Base-by-base conservation (phyloP, 2,329 filamentous ascomycete genomes). In the Arthrobotrys conoides region DNA sequence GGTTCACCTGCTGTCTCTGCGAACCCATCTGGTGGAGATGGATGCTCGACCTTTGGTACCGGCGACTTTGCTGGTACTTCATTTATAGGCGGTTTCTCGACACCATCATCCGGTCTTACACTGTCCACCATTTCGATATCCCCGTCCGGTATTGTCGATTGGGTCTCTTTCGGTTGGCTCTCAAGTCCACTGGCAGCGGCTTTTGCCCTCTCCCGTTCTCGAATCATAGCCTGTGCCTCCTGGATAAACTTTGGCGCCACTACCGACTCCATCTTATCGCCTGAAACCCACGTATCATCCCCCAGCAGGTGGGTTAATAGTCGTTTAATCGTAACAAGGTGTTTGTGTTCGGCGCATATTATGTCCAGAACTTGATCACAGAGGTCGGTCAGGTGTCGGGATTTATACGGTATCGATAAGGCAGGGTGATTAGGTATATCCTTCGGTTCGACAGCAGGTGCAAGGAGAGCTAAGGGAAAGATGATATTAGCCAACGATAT, bases 361-460 rank as follows among this genome's bases (percentile, higher is more conserved):
- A 93, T 91, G 71, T 89, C 87, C 80, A 89, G 88, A 69, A 90
- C 91, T 84, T 94, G 90, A 53, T 87, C 87, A 18, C 91, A 89
- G 70, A 96, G 88, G 80, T 92, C 89, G 63, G 89, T 90, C 18
- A 96, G 87, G 10, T 91, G 92, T 81, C 89, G 90, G 63, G 91
- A 93, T 14, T 88, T 91, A 83, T 93, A 96, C 0, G 93, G 90
- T 81, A 90, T 87, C 77, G 91, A 93, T 48, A 94, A 86, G 24
- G 91, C 91, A 65, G 92, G 91, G 83, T 96, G 93, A 71, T 88
- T 88, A 14, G 92, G 88, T 16, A 96, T 87, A 76, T 94, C 92
- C 83, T 91, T 91, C 63, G 92, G 89, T 38, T 91, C 87, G 18
- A 91, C 93, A 69, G 96, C 86, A 12, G 93, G 93, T 20, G 91